A percentile compares a stretch with the other conserved stretches of the same genome.
phyloP scores from a whole-genome alignment of 257 asterid species.

The Nicotiana benthamiana region DNA sequence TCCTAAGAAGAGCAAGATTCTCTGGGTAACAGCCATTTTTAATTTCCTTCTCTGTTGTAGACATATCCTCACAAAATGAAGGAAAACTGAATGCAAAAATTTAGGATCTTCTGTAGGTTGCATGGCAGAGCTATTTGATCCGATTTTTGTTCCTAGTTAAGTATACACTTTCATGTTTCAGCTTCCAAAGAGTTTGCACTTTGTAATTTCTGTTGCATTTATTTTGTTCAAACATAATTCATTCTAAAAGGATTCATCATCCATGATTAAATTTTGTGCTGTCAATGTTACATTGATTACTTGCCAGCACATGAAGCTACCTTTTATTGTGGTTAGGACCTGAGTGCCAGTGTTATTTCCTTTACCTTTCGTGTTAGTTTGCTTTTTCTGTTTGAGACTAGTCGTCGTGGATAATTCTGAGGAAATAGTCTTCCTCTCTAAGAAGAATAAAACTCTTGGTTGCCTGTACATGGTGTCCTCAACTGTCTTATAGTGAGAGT shows the following conservation, averaged over 20 bases:
- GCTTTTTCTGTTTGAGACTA: neutral
- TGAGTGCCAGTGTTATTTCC: neutral
- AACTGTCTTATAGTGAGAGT: neutral
- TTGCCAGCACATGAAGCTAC: neutral
- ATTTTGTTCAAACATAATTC: neutral
- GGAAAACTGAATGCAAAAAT: neutral
- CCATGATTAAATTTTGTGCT: neutral
- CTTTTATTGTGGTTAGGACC: neutral
- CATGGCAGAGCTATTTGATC: neutral
- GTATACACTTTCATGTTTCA: neutral
- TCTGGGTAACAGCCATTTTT: slow-evolving; percentile 50
- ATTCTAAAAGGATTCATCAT: neutral
- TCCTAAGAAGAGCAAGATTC: slow-evolving; percentile 80
- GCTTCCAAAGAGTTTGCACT: neutral
- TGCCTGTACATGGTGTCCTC: neutral
- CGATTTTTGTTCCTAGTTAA: neutral
- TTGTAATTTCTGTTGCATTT: neutral
- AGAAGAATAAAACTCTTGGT: neutral
- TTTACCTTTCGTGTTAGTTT: neutral
- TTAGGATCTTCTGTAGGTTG: neutral
- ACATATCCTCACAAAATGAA: neutral
- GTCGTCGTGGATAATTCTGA: neutral
- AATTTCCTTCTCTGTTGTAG: neutral
- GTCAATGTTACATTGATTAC: neutral
- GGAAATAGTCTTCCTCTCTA: neutral